Percentiles rank a stretch among this genome's conserved stretches.
Evolutionary conservation across 169 alveolate genomes (phyloP).

Genomic region (Plasmodium gallinaceum): DNA sequence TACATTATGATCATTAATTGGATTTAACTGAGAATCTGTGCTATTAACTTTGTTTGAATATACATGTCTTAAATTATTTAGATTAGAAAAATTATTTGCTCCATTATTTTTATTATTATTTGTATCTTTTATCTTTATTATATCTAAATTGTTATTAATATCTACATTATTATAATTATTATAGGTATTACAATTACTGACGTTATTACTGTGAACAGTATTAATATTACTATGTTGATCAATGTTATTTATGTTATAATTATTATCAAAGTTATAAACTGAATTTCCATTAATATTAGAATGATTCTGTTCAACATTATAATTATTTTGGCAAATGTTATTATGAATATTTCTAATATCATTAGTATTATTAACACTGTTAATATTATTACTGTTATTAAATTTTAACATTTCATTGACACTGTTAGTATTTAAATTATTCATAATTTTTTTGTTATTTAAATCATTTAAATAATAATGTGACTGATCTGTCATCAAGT

Average conservation of each 20-base stretch:
- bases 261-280: not conserved
- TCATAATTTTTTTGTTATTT: not conserved
- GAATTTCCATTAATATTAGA: not conserved
- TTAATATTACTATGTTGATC: not conserved
- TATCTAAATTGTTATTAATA: not conserved
- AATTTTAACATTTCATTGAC: not conserved
- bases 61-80: not conserved
- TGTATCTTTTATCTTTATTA: constrained; percentile 4
- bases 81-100: not conserved
- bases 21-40: constrained; percentile 2
- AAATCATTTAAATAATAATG: constrained; percentile 2
- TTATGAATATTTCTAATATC: constrained; percentile 9
- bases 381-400: not conserved
- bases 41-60: constrained; percentile 5
- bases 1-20: not conserved
- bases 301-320: constrained; percentile 2
- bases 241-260: not conserved
- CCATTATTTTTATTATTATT: not conserved
- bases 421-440: not conserved
- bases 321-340: not conserved
- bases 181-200: constrained; percentile 1
- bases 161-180: constrained; percentile 5
- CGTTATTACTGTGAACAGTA: not conserved
- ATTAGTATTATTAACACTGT: not conserved
- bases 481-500: not conserved